Conservation (phyloP, 2,329 filamentous ascomycete species). For the Trichoderma breve region DNA sequence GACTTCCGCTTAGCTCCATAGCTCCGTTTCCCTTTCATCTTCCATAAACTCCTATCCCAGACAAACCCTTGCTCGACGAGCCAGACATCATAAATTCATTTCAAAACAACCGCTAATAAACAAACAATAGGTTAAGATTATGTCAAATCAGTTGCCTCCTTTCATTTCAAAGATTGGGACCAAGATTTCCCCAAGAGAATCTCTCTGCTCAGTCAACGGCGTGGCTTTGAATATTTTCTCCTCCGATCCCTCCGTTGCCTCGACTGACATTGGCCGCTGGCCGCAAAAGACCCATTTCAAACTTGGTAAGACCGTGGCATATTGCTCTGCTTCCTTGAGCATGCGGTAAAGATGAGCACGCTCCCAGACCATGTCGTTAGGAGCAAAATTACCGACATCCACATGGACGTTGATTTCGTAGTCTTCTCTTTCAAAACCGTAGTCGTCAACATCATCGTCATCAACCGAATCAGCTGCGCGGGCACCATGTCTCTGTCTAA, state of each 20-base stretch:
- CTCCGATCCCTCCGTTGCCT: neutral
- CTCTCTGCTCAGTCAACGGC: neutral
- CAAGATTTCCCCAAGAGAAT: neutral
- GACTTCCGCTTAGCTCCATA: neutral
- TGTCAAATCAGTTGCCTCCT: neutral
- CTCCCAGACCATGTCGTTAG: neutral
- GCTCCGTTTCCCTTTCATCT: neutral
- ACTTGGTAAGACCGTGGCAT: neutral
- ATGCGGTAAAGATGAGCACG: conserved; percentile 1
- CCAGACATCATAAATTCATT: neutral
- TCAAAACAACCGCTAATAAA: neutral
- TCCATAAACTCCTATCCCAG: neutral
- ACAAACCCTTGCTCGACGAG: neutral
- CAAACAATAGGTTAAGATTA: too few relatives aligned
- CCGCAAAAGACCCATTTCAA: conserved; percentile 2
- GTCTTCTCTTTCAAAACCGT: neutral
- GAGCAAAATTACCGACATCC: neutral
- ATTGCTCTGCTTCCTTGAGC: conserved; percentile 4
- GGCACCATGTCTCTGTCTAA: neutral
- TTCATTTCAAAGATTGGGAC: neutral
- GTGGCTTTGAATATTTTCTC: neutral
- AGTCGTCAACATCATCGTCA: neutral
- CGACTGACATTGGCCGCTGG: neutral
- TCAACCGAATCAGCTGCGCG: neutral
- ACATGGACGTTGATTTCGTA: neutral